Base-by-base conservation (phyloP, 306 rosid genomes). In the Prunus padus region DNA sequence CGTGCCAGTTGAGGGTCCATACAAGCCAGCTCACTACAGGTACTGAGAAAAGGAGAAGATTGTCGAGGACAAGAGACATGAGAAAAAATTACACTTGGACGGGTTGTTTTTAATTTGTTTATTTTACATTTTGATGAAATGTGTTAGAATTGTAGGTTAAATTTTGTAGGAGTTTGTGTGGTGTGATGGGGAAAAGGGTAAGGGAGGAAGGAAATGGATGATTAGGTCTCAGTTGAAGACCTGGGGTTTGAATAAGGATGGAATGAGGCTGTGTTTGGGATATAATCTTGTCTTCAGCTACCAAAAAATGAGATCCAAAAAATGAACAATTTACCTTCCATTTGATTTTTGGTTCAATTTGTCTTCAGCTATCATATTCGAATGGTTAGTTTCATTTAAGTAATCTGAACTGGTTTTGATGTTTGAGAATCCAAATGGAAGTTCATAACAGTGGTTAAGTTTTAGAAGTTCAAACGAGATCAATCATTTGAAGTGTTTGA, bases 1-100 rank as follows among this genome's bases (percentile, higher is more conserved):
- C 30, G 89, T 95, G 33, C 99, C 99, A 2, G 69, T 89, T 33
- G 96, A 89, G 85, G 99, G 99, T 72, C 99, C 99, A 20, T 95
- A 92, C 89, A 95, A 92, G 89, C 99, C 99, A 74, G 80, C 83
- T 75, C 91, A 81, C 61, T 95, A 92, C 87, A 90, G 99, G 91
- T 92, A 95, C 63, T 95, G 88, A 89, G 74, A 49, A 18, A 11
- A 28, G 9, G 76, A 50, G 15, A 28, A 28, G 76, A 50, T 65
- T 2, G 62, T 0, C 46, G 6, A 14, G 67, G 33, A 30, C 76
- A 15, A 26, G 22, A 26, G 57, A n/a, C 5, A 0, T 37, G 77
- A 50, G 70, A 46, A 12, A 22, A 40, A 13, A 61, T 13, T 16
- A 9, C 33, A 51, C 10, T 66, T 60, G 52, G 46, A 59, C 57